phyloP scores from a whole-genome alignment of 163 green algal species.

The Botryococcus braunii region DNA sequence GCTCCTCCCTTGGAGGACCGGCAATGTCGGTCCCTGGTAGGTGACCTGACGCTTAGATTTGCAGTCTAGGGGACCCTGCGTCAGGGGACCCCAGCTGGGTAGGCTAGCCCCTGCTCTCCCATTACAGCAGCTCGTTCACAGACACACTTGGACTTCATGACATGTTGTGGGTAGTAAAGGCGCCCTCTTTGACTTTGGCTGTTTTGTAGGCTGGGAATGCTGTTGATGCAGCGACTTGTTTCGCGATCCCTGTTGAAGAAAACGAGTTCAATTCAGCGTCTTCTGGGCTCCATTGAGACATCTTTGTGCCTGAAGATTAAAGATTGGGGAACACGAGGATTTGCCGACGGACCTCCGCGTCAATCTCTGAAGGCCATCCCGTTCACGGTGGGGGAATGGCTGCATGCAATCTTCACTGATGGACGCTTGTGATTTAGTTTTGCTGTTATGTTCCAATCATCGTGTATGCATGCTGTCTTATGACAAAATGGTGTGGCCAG shows the following conservation, averaged over 20 bases:
- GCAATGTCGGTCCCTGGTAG: background rate
- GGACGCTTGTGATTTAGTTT: no score
- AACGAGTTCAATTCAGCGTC: background rate
- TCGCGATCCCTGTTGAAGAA: no score
- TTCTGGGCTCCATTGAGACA: background rate
- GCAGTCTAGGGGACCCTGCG: no score
- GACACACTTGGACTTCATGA: no score
- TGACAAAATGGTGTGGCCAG: background rate
- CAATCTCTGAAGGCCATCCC: background rate
- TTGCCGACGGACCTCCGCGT: background rate
- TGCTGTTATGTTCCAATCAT: background rate
- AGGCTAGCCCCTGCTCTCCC: no score
- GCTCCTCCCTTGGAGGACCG: background rate
- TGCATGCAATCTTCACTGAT: no score
- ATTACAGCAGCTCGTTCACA: no score
- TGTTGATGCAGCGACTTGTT: no score
- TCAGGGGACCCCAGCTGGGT: no score
- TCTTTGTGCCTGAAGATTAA: background rate
- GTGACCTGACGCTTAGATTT: background rate
- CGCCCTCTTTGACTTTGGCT: no score
- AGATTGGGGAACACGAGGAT: background rate
- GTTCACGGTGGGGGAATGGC: background rate
- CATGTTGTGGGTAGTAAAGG: no score
- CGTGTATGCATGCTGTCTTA: background rate
- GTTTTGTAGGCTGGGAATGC: no score